Base-by-base conservation (phyloP, 139 green algal species). In the Chlamydomonas schloesseri region DNA sequence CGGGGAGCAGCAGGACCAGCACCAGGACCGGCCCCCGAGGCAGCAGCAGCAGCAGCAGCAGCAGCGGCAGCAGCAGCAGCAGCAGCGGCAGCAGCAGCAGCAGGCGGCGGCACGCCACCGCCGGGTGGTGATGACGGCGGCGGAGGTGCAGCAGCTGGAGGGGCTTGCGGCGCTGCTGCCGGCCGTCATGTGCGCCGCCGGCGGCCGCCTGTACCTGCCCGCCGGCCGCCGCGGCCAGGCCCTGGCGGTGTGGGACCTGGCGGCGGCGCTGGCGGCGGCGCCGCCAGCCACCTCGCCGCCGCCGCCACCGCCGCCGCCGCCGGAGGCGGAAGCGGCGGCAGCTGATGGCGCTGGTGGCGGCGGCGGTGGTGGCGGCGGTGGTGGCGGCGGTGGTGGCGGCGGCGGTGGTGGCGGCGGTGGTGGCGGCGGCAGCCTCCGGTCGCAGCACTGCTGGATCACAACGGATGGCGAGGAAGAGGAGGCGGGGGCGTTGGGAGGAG, bases 121-220 rank as follows among this genome's bases (percentile, higher is more conserved):
- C 11, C 50, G 50, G 50, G 11, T 14, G 50, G 14, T 14, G 18
- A n/a, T 84, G 28, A 73, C 60, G 0, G 37, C 65, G 24, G 36
- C 24, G 36, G 33, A 13, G 11, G 33, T 3, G 23, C 28, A n/a
- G 17, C 76, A 73, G 77, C 34, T 84, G 14, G 64, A 2, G 37
- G 29, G 3, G 9, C 68, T 85, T 31, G 46, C n/a, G 46, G 65
- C 37, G 31, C 50, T 85, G 50, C 79, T 85, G 46, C 79, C 67
- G 37, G 29, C 64, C 24, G 79, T 85, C 46, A 85, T 85, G 79
- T 85, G 79, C 50, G 11, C 11, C 33, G 79, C 31, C 31, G 79
- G n/a, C 65, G 79, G 79, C 21, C 47, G 57, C 37, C 64, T 85
- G 67, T 77, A 77, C 67, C 79, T 85, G 31, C 79, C 79, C 20